Percentiles rank a stretch among this genome's conserved stretches.
phyloP scores from a whole-genome alignment of 768 basidiomycete genomes.

The Rhizopogon rudus region DNA sequence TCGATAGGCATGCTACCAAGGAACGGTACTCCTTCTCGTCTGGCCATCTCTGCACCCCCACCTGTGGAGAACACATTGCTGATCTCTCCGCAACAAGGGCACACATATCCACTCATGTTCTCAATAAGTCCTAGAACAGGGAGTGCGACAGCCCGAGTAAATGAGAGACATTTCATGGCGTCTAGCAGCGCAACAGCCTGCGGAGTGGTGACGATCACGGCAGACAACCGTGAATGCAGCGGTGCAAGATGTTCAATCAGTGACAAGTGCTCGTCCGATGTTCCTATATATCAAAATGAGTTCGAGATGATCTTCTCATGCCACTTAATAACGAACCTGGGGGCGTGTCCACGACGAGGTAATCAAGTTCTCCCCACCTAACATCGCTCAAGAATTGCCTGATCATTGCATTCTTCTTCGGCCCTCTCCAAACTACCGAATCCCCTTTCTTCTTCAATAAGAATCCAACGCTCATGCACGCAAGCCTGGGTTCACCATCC shows the following conservation, averaged over 20 bases:
- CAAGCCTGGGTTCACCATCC: constrained; percentile 62
- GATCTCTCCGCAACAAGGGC: constrained; percentile 95
- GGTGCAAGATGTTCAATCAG: constrained; percentile 91
- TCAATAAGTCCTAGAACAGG: constrained; percentile 91
- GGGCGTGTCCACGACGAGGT: constrained; percentile 91
- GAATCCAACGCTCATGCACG: constrained; percentile 97
- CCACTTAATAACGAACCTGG: constrained; percentile 59
- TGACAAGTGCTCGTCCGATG: constrained; percentile 97
- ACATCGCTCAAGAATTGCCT: constrained; percentile 92
- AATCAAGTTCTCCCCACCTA: constrained; percentile 92
- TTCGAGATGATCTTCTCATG: constrained; percentile 1
- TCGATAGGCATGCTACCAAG: constrained; percentile 92
- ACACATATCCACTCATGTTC: constrained; percentile 98
- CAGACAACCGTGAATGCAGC: constrained; percentile 68
- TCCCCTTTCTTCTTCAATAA: constrained; percentile 86
- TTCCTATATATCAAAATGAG: constrained; percentile 53
- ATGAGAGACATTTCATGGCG: constrained; percentile 94
- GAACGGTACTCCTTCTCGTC: constrained; percentile 65
- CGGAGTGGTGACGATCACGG: constrained; percentile 93
- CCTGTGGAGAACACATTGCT: constrained; percentile 94
- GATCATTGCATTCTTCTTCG: constrained; percentile 99
- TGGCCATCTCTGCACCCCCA: constrained; percentile 87
- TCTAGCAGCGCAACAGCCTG: constrained; percentile 96
- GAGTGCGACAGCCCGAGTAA: constrained; percentile 82
- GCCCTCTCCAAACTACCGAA: constrained; percentile 96